phyloP scores from a whole-genome alignment of 169 alveolate species.

The Babesia ovis region DNA sequence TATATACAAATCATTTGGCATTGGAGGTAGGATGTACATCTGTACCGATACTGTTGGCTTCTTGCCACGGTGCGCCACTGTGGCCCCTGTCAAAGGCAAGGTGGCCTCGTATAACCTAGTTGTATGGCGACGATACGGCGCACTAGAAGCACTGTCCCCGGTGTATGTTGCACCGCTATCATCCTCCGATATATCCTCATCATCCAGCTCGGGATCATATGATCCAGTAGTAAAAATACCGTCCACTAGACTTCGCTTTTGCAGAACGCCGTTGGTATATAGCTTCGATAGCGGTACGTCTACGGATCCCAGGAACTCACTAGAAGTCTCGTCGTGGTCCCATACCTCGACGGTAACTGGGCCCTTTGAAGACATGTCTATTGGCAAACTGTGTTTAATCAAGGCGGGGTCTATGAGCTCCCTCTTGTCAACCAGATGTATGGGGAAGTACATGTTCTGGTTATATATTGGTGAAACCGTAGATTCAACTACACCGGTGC shows the following conservation, averaged over 20 bases:
- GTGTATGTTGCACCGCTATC: conserved; percentile 33
- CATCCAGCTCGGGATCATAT: conserved; percentile 1
- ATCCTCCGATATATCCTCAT: conserved; percentile 3
- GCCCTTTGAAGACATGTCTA: conserved; percentile 83
- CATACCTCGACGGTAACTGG: conserved; percentile 83
- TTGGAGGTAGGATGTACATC: conserved; percentile 77
- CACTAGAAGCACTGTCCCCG: conserved; percentile 59
- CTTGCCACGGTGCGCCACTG: conserved; percentile 63
- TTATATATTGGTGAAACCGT: conserved; percentile 79
- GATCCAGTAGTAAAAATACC: conserved; percentile 50
- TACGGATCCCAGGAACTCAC: conserved; percentile 79
- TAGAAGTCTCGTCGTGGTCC: conserved; percentile 80
- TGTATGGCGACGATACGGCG: conserved; percentile 41
- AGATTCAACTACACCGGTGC: conserved; percentile 70
- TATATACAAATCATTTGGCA: conserved; percentile 71
- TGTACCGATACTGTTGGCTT: conserved; percentile 74
- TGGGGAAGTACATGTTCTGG: conserved; percentile 85
- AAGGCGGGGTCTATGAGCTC: conserved; percentile 76
- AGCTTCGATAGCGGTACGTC: conserved; percentile 76
- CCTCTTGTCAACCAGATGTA: conserved; percentile 78
- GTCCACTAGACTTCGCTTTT: conserved; percentile 69
- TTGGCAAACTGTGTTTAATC: conserved; percentile 79
- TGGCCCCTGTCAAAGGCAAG: conserved; percentile 48
- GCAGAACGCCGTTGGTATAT: conserved; percentile 72
- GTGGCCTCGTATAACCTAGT: conserved; percentile 47